Evolutionary conservation across 2,329 filamentous ascomycete species (phyloP).

Genomic region (Thelonectria olida): DNA sequence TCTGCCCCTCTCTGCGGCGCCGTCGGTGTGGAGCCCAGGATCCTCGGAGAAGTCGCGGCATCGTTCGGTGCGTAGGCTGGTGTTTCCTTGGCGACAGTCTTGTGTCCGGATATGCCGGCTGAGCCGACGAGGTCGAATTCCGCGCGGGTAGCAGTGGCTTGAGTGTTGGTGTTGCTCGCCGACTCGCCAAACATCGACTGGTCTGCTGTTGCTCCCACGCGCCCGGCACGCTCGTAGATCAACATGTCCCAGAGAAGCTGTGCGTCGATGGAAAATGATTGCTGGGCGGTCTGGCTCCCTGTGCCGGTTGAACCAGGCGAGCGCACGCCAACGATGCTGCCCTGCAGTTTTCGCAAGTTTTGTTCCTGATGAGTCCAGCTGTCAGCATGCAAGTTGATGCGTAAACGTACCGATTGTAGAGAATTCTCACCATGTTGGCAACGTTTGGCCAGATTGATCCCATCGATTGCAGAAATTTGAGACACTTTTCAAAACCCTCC

Average conservation of each 20-base stretch:
- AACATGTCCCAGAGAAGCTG: constrained; percentile 49
- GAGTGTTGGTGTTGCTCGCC: not conserved
- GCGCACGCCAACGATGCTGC: constrained; percentile 40
- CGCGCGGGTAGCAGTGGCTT: constrained; percentile 9
- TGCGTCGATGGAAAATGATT: constrained; percentile 43
- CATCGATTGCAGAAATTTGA: constrained; percentile 37
- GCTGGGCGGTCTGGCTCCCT: not conserved
- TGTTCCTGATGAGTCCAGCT: constrained; percentile 28
- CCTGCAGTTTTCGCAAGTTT: constrained; percentile 43
- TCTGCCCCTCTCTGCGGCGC: not conserved
- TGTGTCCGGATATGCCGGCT: constrained; percentile 49
- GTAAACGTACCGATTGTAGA: not conserved
- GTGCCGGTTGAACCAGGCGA: not conserved
- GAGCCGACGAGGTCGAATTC: constrained; percentile 48
- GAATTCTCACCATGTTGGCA: constrained; percentile 34
- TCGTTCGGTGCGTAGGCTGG: constrained; percentile 46
- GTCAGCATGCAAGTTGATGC: not conserved
- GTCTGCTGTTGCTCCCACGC: constrained; percentile 28
- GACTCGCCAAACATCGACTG: constrained; percentile 35
- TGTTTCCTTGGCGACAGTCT: constrained; percentile 42
- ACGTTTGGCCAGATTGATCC: constrained; percentile 37
- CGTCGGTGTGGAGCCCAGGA: not conserved
- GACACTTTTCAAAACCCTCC: constrained; percentile 40
- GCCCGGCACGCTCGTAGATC: constrained; percentile 47
- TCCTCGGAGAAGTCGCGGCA: constrained; percentile 2